Evolutionary conservation across 169 alveolate species (phyloP), one percentile per base, ranked within the genome.

Genomic region (Eimeria tenella): DNA sequence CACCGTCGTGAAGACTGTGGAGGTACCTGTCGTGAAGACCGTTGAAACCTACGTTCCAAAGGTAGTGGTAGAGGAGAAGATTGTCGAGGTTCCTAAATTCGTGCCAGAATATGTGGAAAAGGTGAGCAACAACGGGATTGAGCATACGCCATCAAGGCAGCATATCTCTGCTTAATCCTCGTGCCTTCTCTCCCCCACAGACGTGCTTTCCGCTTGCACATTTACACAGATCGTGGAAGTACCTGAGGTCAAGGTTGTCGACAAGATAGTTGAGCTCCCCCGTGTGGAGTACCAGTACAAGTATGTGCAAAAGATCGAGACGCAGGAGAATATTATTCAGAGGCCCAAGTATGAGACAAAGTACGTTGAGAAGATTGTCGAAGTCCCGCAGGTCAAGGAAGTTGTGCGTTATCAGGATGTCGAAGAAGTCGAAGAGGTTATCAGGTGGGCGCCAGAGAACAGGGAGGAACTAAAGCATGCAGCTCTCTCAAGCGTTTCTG

Each of bases 11-110:
- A 96, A 94, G 90, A 96, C 97, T 17, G 98, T 94, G 25, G 98
- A 96, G 92, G 97, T 97, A 75, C 98, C 98, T 17, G 95, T 96
- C 25, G 98, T 96, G 75, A 91, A 96, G 25, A 94, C 97, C 60
- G 96, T 96, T 52, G 98, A 97, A 92, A 97, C 98, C 3, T 95
- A 93, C 81, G 96, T 97, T 58, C 98, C 98, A 23, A 97, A 97
- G 96, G 96, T 97, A 42, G 96, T 94, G 58, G 97, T 96, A 62
- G 97, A 96, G 82, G 97, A 94, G 82, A 97, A 96, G 74, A 96
- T 97, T 58, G 95, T 96, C 65, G 97, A 97, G 95, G 98, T 96
- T 75, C 98, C 98, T 86, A 96, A 96, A 82, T 95, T 96, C 73
- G 96, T 95, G 58, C 96, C 97, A 23, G 97, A 97, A 92, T 95